Base-by-base conservation (phyloP, 2,329 filamentous ascomycete species). In the Ophiocordyceps camponoti-floridani region DNA sequence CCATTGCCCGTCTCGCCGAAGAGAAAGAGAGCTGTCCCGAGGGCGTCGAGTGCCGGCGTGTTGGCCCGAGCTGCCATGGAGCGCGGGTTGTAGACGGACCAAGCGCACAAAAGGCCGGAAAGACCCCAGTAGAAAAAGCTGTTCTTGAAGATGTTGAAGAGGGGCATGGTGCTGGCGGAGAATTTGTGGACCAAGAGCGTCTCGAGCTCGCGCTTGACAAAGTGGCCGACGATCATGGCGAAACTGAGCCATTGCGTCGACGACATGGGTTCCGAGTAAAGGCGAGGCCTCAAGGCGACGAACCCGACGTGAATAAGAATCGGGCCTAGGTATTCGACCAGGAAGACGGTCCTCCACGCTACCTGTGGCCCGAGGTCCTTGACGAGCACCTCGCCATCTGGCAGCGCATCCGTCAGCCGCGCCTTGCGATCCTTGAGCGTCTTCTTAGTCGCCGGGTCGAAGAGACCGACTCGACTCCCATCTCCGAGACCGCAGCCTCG, bases 111-210 rank as follows among this genome's bases (percentile, higher is more conserved):
- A 26, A 87, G 58, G 43, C 91, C 91, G 4, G 82, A 81, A 45
- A 89, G 64, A 31, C 81, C 56, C 91, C 91, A 98, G 75, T 98
- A 98, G 69, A 95, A 89, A 52, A 75, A 76, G 52, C 81, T 86
- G 73, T 98, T 98, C 66, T 89, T 91, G 75, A 95, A 82, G 59
- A 98, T 85, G 69, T 94, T 94, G 58, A 65, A 67, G 47, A 75
- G 73, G 16, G 91, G 91, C 91, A 98, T 98, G 43, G 91, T 98
- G 56, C 83, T 85, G 49, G 82, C 78, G 46, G 86, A 89, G 71
- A 98, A 98, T 59, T 85, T 86, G 71, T 98, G 91, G 49, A 98
- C 75, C 60, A 91, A 94, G 49, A 94, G 59, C 1, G 91, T 96
- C 68, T 98, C 91, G 51, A 85, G 72, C 68, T 98, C 91, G 58